A percentile compares a stretch with the other conserved stretches of the same genome.
Evolutionary conservation across 148 eudicot genomes (phyloP).

Genomic region (Tetragonia tetragonoides): DNA sequence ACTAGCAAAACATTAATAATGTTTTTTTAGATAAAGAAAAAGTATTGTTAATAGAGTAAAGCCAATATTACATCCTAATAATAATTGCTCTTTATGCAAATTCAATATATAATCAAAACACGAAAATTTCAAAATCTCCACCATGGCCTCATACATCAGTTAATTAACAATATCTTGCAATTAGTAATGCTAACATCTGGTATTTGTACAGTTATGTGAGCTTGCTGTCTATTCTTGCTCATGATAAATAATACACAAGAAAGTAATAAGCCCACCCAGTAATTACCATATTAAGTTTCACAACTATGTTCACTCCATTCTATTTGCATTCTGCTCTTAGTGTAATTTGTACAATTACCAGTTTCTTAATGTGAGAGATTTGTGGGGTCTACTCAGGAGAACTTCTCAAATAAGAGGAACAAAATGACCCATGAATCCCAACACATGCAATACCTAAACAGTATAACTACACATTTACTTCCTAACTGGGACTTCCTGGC

Average conservation of each 20-base stretch:
- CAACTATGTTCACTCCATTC: not conserved
- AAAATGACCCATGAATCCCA: not conserved
- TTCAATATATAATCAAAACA: not conserved
- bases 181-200: not conserved
- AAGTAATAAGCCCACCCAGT: not conserved
- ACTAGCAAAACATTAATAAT: not conserved
- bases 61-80: too few species aligned
- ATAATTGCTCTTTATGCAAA: not conserved
- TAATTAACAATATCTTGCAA: not conserved
- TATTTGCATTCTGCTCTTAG: not conserved
- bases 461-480: not conserved
- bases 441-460: not conserved
- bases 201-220: not conserved
- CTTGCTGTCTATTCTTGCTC: not conserved
- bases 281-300: not conserved
- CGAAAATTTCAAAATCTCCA: not conserved
- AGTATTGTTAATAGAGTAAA: too few species aligned
- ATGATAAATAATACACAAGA: not conserved
- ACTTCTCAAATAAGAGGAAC: not conserved
- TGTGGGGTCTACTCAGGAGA: not conserved
- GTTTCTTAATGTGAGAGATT: not conserved
- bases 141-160: not conserved
- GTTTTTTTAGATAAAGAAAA: too few species aligned
- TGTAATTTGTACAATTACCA: not conserved
- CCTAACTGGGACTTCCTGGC: conserved; percentile 2